Base-by-base conservation (phyloP, 2,329 filamentous ascomycete species). In the Neoarthrinium moseri region DNA sequence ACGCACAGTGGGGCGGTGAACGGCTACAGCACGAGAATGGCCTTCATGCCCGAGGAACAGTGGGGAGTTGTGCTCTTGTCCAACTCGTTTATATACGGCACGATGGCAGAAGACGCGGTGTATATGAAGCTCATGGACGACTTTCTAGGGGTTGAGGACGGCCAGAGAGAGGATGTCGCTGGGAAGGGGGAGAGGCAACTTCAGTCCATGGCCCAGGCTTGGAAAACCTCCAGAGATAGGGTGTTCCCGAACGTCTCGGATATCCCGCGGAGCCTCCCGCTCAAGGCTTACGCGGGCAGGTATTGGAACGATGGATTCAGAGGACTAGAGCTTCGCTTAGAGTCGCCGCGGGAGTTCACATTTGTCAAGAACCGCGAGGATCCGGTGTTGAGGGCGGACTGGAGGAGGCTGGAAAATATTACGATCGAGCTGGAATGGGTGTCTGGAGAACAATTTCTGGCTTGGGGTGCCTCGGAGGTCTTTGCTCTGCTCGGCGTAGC, bases 401-500 rank as follows among this genome's bases (percentile, higher is more conserved):
- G 27, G 40, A 13, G 13, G 12, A 33, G 40, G 13, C 2, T 43
- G 8, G 17, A 8, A 2, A 34, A 34, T 17, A 5, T 13, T 7
- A 43, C 40, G 4, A 34, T 43, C 10, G 40, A 43, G 40, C 40
- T 33, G 15, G 40, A 33, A 26, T 33, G 29, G 29, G 18, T 43
- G n/a, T 33, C 26, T 8, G 40, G 40, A 10, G 29, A 34, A n/a
- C 26, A 43, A 7, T 43, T 34, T 12, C 26, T 43, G 13, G 26
- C 27, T 17, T 43, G 29, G 29, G 12, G 21, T 12, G 20, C 13
- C 12, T 18, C 18, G 8, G 29, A 43, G 24, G 29, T 34, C 8
- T 33, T 15, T n/a, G 15, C 23, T 4, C 23, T 41, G 23, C 10
- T 27, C 8, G 15, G 24, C 8, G 23, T 11, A 7, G 38, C 23